Conservation (phyloP, 345 rosid genomes). For the Melaleuca quinquenervia region DNA sequence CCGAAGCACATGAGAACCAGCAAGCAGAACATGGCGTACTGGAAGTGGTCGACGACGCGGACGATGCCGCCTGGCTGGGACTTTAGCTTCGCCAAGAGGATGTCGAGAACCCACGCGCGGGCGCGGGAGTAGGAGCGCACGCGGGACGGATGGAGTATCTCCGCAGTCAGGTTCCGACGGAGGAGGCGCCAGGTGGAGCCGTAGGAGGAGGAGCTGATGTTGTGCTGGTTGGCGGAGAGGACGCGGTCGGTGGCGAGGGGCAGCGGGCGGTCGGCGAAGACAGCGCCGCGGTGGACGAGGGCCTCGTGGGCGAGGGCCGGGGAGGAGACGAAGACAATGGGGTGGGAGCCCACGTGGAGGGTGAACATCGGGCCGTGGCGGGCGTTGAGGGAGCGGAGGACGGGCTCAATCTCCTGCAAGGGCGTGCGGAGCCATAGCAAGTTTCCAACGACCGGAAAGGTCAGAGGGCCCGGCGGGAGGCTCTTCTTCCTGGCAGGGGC, state of each 20-base stretch:
- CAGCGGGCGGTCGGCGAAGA: conserved; percentile 2
- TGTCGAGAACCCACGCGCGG: not conserved
- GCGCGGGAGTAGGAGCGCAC: not conserved
- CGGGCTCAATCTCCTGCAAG: not conserved
- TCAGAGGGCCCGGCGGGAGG: not conserved
- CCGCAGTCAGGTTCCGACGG: conserved; percentile 3
- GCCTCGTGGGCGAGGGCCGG: conserved; percentile 4
- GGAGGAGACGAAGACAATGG: conserved; percentile 1
- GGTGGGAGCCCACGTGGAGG: not conserved
- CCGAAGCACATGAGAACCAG: not conserved
- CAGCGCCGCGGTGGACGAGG: conserved; percentile 4
- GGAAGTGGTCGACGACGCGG: not conserved
- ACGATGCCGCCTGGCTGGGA: not conserved
- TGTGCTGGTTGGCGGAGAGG: not conserved
- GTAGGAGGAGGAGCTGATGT: not conserved
- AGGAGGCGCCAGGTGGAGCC: conserved; percentile 2
- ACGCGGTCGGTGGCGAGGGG: not conserved
- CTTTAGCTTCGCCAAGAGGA: not conserved
- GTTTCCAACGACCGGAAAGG: not conserved
- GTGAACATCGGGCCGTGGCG: not conserved
- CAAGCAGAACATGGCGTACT: not conserved
- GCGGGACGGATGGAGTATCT: conserved; percentile 3
- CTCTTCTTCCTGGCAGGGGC: not conserved
- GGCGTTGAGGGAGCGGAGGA: conserved; percentile 1
- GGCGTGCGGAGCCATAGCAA: conserved; percentile 1